Evolutionary conservation across 805 yeast genomes (phyloP).

Genomic region (Candida maris): DNA sequence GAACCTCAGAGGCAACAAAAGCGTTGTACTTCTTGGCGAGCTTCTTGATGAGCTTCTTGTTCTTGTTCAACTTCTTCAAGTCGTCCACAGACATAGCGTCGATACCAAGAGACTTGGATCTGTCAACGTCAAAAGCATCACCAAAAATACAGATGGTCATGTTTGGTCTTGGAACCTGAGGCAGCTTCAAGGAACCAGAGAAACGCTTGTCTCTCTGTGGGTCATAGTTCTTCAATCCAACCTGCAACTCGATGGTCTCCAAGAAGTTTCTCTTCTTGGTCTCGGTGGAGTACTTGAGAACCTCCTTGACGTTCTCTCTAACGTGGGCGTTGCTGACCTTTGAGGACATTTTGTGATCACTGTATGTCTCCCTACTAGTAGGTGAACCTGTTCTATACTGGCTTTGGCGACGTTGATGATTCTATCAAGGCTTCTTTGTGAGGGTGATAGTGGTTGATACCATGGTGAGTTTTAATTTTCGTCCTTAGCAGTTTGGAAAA

Average conservation of each 20-base stretch:
- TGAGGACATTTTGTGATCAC: slow-evolving; percentile 52
- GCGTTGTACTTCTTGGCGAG: slow-evolving; percentile 99
- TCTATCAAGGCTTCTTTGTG: background rate
- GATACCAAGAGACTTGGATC: slow-evolving; percentile 98
- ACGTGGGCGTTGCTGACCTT: slow-evolving; percentile 90
- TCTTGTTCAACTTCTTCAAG: slow-evolving; percentile 99
- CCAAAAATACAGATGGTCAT: slow-evolving; percentile 99
- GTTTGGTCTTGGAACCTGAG: slow-evolving; percentile 99
- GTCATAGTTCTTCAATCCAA: slow-evolving; percentile 99
- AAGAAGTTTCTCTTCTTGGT: slow-evolving; percentile 99
- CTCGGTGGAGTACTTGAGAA: slow-evolving; percentile 84
- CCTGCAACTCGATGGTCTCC: slow-evolving; percentile 99
- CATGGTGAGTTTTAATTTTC: too few relatives aligned
- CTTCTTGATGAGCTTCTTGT: slow-evolving; percentile 99
- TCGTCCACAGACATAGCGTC: slow-evolving; percentile 99
- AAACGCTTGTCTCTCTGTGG: slow-evolving; percentile 99
- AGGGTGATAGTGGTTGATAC: too few relatives aligned
- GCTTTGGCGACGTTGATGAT: slow-evolving; percentile 49
- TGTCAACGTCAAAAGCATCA: slow-evolving; percentile 99
- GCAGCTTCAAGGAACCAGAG: slow-evolving; percentile 98
- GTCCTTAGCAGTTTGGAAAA: too few relatives aligned
- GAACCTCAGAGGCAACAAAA: slow-evolving; percentile 97
- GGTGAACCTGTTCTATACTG: slow-evolving; percentile 32
- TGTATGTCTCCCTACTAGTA: slow-evolving; percentile 73
- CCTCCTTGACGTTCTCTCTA: slow-evolving; percentile 93